These are phyloP conservation scores for Aspergillus ruber DNA, from an alignment of 2,329 filamentous ascomycete genomes.

Conservation along the genomic window DNA sequence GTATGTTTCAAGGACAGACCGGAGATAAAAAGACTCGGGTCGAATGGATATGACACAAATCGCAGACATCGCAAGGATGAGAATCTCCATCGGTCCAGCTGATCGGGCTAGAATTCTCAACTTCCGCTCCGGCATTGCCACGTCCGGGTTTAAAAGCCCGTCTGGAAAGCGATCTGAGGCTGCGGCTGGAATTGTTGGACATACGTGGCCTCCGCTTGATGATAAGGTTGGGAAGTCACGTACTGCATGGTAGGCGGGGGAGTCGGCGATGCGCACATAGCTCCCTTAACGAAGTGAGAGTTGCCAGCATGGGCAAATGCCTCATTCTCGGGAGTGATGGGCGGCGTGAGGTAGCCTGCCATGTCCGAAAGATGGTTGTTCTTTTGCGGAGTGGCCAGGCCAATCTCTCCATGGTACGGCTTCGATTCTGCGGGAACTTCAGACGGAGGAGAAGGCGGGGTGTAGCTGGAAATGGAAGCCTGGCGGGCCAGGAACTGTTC, in stretches of 20 bases:
- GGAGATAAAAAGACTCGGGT: constrained; percentile 12
- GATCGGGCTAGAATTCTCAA: constrained; percentile 1
- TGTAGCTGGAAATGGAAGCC: constrained; percentile 47
- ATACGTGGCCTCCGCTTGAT: constrained; percentile 27
- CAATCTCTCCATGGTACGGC: constrained; percentile 35
- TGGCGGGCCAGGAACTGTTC: constrained; percentile 62
- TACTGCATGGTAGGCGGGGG: constrained; percentile 32
- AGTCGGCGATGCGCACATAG: constrained; percentile 32
- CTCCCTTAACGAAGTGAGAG: constrained; percentile 25
- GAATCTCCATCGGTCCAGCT: constrained; percentile 4
- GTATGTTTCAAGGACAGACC: constrained; percentile 7
- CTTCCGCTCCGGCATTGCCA: constrained; percentile 2
- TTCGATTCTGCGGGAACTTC: constrained; percentile 33
- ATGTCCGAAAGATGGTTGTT: constrained; percentile 25
- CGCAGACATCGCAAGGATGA: neutral
- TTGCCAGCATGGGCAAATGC: constrained; percentile 32
- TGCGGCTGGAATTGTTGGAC: constrained; percentile 28
- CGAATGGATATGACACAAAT: neutral
- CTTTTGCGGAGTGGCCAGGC: constrained; percentile 40
- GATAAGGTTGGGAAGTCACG: constrained; percentile 28
- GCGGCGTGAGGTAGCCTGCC: constrained; percentile 42
- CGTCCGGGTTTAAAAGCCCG: constrained; percentile 22
- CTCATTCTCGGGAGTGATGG: constrained; percentile 42
- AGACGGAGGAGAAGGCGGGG: constrained; percentile 36
- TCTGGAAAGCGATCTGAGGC: constrained; percentile 29